Evolutionary conservation across 2,329 filamentous ascomycete species (phyloP), one percentile per base, ranked within the genome.

Genomic region (Fusarium odoratissimum): DNA sequence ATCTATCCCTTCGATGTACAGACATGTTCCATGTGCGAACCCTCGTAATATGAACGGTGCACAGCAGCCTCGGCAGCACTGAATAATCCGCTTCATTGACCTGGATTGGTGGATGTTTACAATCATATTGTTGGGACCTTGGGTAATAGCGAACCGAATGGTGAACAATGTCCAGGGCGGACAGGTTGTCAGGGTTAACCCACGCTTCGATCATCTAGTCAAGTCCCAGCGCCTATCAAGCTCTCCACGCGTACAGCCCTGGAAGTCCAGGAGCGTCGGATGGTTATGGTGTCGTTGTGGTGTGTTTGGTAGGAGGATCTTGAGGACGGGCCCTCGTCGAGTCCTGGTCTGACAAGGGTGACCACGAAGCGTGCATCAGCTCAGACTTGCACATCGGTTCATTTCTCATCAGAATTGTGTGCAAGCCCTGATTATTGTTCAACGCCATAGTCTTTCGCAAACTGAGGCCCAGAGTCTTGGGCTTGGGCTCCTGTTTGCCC

Each of bases 281-380:
- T 66, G 75, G 69, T 72, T 54, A 69, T 77, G 75, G 75, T 77
- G 75, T 76, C 72, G 75, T 59, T 58, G 70, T 77, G 75, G 75
- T 77, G 74, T 77, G 75, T 72, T 77, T 71, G 67, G 58, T 46
- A 56, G 56, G 54, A 67, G 60, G 60, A 59, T 59, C 46, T 55
- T 64, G 54, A 65, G 65, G 48, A 57, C 46, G 31, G 61, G 41
- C 66, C 69, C 64, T 73, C 58, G 23, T 59, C 62, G 55, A 59
- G 60, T 70, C 66, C 71, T 65, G 45, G 67, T 48, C 64, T 72
- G 56, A 67, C 71, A 60, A 58, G 71, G 48, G 42, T 55, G 21
- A 55, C 57, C 67, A 72, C 51, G 55, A 62, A 73, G 60, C 46
- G 52, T 64, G 55, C 61, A 73, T 64, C 67, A 71, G 52, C 66